These are phyloP conservation scores for Carex myosuroides DNA, from an alignment of 176 grass and related monocot species.

Conservation along the genomic window DNA sequence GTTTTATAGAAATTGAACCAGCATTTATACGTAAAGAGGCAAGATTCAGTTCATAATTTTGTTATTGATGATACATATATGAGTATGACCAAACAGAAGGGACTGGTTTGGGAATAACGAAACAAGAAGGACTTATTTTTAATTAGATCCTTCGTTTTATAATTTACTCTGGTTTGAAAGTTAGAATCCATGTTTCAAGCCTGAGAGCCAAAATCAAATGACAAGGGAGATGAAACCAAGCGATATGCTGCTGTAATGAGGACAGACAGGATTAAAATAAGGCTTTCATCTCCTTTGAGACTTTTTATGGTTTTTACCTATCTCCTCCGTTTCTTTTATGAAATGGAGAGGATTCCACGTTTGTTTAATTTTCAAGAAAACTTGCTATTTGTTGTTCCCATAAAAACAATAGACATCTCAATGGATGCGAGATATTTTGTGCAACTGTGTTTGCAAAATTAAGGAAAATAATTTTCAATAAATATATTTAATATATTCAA, in stretches of 20 bases:
- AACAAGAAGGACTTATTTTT: neutral
- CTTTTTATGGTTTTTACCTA: neutral
- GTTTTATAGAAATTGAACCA: no score
- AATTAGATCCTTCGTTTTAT: neutral
- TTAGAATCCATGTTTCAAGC: conserved; percentile 3
- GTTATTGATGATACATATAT: no score
- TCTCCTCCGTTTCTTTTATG: neutral
- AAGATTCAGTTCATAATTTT: no score
- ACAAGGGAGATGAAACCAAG: conserved; percentile 20
- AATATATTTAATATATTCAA: neutral
- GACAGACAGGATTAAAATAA: conserved; percentile 15
- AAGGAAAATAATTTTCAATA: neutral
- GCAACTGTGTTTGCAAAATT: neutral
- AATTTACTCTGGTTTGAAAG: neutral
- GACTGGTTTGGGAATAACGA: neutral
- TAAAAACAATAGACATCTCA: neutral
- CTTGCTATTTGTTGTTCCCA: neutral
- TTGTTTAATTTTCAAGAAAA: neutral
- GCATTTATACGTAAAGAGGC: no score
- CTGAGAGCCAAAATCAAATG: neutral
- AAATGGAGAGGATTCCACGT: neutral
- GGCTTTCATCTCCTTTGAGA: neutral
- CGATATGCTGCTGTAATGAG: conserved; percentile 13
- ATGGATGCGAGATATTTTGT: neutral
- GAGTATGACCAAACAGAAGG: neutral